phyloP scores from a whole-genome alignment of 2,329 filamentous ascomycete species.

The Dactylellina cionopaga region DNA sequence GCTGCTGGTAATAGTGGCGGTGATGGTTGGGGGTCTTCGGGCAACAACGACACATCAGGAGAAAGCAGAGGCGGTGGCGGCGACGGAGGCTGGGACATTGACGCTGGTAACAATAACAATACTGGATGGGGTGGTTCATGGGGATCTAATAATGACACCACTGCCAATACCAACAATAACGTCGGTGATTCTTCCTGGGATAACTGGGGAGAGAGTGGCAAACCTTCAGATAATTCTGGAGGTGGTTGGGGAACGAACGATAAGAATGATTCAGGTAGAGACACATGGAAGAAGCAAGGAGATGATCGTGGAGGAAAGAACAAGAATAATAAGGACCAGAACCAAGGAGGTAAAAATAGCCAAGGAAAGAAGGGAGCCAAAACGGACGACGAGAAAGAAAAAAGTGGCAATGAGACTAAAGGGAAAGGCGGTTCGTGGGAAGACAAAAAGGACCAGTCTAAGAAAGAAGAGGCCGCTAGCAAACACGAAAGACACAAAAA shows the following conservation, averaged over 20 bases:
- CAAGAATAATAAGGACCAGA: slow-evolving; percentile 8
- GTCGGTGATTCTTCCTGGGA: neutral
- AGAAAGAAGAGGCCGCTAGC: slow-evolving; percentile 1
- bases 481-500: slow-evolving; percentile 14
- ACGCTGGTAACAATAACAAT: neutral
- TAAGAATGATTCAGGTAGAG: neutral
- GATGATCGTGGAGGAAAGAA: slow-evolving; percentile 4
- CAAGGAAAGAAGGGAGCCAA: slow-evolving; percentile 29
- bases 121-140: neutral
- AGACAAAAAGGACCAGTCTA: slow-evolving; percentile 15
- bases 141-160: neutral
- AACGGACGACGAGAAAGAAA: slow-evolving; percentile 21
- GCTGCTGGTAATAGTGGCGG: neutral
- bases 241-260: slow-evolving; percentile 1
- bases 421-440: slow-evolving; percentile 9
- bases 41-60: neutral
- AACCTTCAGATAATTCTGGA: neutral
- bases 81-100: slow-evolving; percentile 3
- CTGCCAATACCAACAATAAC: neutral
- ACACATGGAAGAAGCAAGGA: slow-evolving; percentile 4
- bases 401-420: neutral
- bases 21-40: neutral
- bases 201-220: neutral
- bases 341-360: slow-evolving; percentile 21
- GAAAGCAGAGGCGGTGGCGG: neutral